These are phyloP conservation scores for Mortierella sp. DNA, from an alignment of 371 early-diverging fungal species.

Conservation along the genomic window DNA sequence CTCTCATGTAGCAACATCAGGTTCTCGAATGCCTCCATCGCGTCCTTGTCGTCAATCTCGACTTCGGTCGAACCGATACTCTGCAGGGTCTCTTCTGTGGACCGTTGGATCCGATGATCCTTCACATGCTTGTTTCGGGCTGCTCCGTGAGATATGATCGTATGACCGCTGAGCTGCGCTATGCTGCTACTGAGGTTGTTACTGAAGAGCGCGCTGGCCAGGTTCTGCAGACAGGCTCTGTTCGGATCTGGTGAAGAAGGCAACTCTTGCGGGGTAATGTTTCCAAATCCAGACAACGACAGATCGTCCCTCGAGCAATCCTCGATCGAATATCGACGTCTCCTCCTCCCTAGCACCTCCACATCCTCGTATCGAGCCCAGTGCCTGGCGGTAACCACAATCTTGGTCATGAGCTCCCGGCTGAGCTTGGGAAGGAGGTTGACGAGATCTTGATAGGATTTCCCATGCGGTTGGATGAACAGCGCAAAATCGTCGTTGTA, in stretches of 20 bases:
- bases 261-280: background rate
- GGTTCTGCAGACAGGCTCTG: background rate
- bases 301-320: constrained; percentile 5
- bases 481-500: background rate
- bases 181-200: background rate
- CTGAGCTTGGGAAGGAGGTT: background rate
- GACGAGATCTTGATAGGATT: background rate
- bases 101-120: background rate
- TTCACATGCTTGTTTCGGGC: background rate
- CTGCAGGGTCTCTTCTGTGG: background rate
- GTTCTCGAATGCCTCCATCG: constrained; percentile 5
- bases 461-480: background rate
- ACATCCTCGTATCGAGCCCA: background rate
- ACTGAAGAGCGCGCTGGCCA: background rate
- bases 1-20: constrained; percentile 1
- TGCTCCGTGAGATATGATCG: background rate
- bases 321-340: background rate
- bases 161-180: too few species aligned
- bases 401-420: background rate
- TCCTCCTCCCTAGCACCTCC: background rate
- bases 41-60: background rate
- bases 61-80: background rate
- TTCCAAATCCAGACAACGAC: background rate
- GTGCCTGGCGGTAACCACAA: background rate
- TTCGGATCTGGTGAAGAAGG: background rate